A percentile compares a stretch with the other conserved stretches of the same genome.
These are phyloP conservation scores for Nicotiana noctiflora DNA, from an alignment of 257 asterid genomes.

Conservation along the genomic window DNA sequence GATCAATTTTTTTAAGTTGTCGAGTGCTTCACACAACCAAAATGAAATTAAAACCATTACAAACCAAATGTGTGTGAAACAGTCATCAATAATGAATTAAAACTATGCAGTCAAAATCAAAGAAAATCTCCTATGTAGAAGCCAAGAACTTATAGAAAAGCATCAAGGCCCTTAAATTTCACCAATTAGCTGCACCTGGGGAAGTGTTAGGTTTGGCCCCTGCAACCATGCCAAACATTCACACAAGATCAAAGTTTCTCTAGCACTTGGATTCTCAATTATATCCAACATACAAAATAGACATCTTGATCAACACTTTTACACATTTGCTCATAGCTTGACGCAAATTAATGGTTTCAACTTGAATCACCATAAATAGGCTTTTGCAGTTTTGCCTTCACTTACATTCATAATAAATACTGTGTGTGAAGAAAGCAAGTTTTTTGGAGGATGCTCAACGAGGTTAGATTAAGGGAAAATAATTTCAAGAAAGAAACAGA, in stretches of 20 bases:
- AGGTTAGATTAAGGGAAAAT: background rate
- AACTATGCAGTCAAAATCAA: background rate
- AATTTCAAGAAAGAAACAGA: background rate
- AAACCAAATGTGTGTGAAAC: background rate
- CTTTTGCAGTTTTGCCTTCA: background rate
- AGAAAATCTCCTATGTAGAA: background rate
- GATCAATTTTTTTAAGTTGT: background rate
- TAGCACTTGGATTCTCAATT: background rate
- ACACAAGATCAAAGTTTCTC: background rate
- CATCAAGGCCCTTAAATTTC: background rate
- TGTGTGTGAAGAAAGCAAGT: background rate
- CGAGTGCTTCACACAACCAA: background rate
- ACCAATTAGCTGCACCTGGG: background rate
- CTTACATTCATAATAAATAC: background rate
- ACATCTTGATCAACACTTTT: background rate
- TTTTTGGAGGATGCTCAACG: background rate
- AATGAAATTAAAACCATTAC: background rate
- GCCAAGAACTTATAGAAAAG: background rate
- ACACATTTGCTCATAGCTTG: background rate
- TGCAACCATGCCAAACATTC: background rate
- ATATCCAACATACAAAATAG: background rate
- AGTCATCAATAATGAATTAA: background rate
- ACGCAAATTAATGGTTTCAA: background rate
- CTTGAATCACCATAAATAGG: background rate
- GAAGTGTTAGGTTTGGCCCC: background rate